Base-by-base conservation (phyloP, 192 early-diverging fungal genomes). In the Backusella liffmaniae region DNA sequence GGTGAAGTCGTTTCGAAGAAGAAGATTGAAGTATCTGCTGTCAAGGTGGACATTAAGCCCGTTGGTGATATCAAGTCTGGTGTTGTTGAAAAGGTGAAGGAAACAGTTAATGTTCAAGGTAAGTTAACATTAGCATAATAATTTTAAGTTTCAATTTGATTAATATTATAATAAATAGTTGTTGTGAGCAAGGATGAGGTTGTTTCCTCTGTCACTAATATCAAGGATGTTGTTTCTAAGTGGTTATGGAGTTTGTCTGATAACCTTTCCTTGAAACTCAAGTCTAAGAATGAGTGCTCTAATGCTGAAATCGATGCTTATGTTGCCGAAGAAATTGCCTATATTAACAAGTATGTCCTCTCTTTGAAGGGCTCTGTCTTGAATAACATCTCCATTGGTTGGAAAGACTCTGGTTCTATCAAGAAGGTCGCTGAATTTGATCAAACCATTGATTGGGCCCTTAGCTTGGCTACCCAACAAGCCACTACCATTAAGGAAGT, bases 211-310 rank as follows among this genome's bases (percentile, higher is more conserved):
- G 26, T 73, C 15, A 51, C 35, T 23, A 51, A 73, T 35, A 59
- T 32, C n/a, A 39, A 35, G 2, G 53, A 73, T 12, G 18, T 51
- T 59, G 46, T 51, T 59, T 35, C 44, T 21, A 30, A 34, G 5
- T 73, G 72, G 72, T 73, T 73, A 7, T 35, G 26, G 30, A 15
- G 51, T 23, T 62, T 59, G n/a, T 13, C 46, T 36, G 30, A 73
- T 30, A 62, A 73, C 7, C 18, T 73, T 18, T 21, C 51, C 16
- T 23, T n/a, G 13, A 73, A 37, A 35, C 34, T 73, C 15, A 51
- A 73, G 10, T 49, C 53, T 0, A 68, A 36, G 67, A 53, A 41
- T 32, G 46, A 73, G 18, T 39, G 30, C 13, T 23, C 72, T n/a
- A 42, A 51, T 30, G 15, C 26, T 26, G 72, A 73, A 35, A 73